Evolutionary conservation across 1,284 basidiomycete genomes (phyloP), one percentile per base, ranked within the genome.

Genomic region (Amylostereum areolatum): DNA sequence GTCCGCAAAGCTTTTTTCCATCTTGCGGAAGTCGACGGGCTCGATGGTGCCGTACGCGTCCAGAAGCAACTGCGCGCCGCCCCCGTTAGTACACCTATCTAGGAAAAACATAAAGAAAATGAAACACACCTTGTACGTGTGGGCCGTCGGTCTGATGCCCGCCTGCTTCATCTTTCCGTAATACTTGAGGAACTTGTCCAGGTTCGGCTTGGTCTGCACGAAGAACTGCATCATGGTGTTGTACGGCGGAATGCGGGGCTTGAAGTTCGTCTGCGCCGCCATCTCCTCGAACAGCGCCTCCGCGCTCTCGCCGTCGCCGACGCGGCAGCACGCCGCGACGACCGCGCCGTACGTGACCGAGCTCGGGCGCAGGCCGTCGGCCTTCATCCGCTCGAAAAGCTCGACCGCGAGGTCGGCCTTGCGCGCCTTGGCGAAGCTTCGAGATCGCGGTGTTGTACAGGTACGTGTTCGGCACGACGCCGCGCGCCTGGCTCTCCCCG

Each of bases 171-270:
- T 78, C 59, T 82, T 75, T 48, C 86, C 64, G 66, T 89, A 91
- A 68, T 89, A 99, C 57, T 80, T 71, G 35, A 97, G 66, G 11
- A 88, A 87, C 40, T 81, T 77, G 31, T 80, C 79, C 46, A 94
- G 83, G 58, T 93, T 85, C 1, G 93, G 94, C 61, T 89, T 89
- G 27, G 89, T 96, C 54, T 89, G 84, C 44, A 90, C 87, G 70
- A 92, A 97, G 63, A 96, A 80, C 68, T 99, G 97, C 80, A 99
- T 97, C 95, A 99, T 97, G 35, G 91, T 97, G 71, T 97, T 99
- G 74, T 83, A 92, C 4, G 96, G 96, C 25, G 97, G 96, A 1
- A 97, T 85, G 5, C 94, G 78, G 6, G 95, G 85, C 68, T 78
- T 86, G 76, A 94, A 98, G 57, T 84, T 83, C 29, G 69, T 75